A percentile compares a stretch with the other conserved stretches of the same genome.
These are phyloP conservation scores for Amauroascus niger DNA, from an alignment of 2,329 filamentous ascomycete genomes.

Conservation along the genomic window DNA sequence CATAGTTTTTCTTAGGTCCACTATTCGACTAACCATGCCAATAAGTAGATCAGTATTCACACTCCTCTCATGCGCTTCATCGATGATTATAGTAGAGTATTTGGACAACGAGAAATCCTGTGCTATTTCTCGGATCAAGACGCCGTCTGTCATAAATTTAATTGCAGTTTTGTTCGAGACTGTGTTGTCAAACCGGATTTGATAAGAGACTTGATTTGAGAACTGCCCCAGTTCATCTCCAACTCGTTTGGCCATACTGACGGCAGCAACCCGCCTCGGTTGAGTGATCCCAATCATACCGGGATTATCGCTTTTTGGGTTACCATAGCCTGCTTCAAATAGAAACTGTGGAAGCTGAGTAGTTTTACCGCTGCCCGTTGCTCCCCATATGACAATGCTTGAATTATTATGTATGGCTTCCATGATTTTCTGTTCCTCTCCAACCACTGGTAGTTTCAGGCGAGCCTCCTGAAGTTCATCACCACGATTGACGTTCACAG, in stretches of 20 bases:
- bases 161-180: slow-evolving; percentile 71
- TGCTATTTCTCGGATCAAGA: slow-evolving; percentile 80
- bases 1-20: slow-evolving; percentile 70
- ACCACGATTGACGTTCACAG: slow-evolving; percentile 59
- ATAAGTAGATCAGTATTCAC: slow-evolving; percentile 98
- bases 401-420: slow-evolving; percentile 90
- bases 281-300: slow-evolving; percentile 95
- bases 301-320: slow-evolving; percentile 63
- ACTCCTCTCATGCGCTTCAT: slow-evolving; percentile 93
- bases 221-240: slow-evolving; percentile 71
- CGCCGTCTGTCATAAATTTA: slow-evolving; percentile 99
- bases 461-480: slow-evolving; percentile 68
- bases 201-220: slow-evolving; percentile 73
- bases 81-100: slow-evolving; percentile 89
- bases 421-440: slow-evolving; percentile 96
- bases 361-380: slow-evolving; percentile 94
- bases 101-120: slow-evolving; percentile 80
- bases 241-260: slow-evolving; percentile 93
- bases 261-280: slow-evolving; percentile 84
- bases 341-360: slow-evolving; percentile 96
- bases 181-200: slow-evolving; percentile 88
- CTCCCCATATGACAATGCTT: slow-evolving; percentile 82
- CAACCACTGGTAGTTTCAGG: slow-evolving; percentile 75
- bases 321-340: slow-evolving; percentile 86
- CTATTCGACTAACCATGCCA: slow-evolving; percentile 88